Evolutionary conservation across 164 flowering plant species (phyloP), one percentile per base, ranked within the genome.

Genomic region (Hamamelis virginiana): DNA sequence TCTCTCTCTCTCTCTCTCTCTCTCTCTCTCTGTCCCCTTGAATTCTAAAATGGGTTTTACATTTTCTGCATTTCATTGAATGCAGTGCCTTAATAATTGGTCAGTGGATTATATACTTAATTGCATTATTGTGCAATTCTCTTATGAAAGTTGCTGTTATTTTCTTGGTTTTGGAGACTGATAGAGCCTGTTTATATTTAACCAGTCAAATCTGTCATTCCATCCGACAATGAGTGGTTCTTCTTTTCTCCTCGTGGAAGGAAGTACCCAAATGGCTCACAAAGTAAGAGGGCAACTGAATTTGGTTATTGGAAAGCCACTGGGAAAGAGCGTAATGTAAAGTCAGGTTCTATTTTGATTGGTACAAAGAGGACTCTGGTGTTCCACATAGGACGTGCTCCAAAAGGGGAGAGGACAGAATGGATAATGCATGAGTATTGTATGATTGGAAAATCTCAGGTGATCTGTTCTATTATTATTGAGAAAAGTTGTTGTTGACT

Each of bases 401-500:
- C 97, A 0, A 89, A 84, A 77, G 97, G 92, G 21, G 89, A 86
- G 67, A 77, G 97, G 60, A 91, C 97, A 0, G 90, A 86, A 61
- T 91, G 97, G 97, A 86, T 91, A 65, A 89, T 91, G 92, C 94
- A 91, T 27, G 97, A 91, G 64, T 91, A 89, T 68, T 85, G 86
- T 67, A 80, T 82, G 73, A 55, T 53, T 19, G 88, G 80, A 22
- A 78, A 68, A 55, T 69, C 84, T 43, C 86, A 77, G 85, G 90
- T 84, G 33, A 59, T 57, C 21, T 69, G 38, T 55, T n/a, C 9
- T 9, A 25, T 1, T 33, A 27, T 11, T 18, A 15, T 45, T 25
- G 26, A 14, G 62, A 69, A n/a, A n/a, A n/a, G n/a, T n/a, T n/a
- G n/a, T n/a, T n/a, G n/a, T 11, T 26, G 21, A 18, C 10, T 23